These are phyloP conservation scores for Astraeus odoratus DNA, from an alignment of 768 basidiomycete genomes.

Conservation along the genomic window DNA sequence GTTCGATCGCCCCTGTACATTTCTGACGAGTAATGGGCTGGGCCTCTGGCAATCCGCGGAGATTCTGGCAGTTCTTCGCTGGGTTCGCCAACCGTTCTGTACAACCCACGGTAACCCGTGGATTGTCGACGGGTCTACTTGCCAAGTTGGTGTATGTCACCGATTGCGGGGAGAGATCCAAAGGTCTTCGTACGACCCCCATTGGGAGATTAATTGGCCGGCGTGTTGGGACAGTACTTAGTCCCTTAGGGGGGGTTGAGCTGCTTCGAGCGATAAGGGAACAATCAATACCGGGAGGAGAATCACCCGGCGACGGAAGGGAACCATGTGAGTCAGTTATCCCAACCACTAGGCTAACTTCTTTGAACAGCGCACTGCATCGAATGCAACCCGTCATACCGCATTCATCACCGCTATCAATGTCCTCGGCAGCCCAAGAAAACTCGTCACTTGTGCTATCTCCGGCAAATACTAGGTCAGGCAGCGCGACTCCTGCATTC, in stretches of 20 bases:
- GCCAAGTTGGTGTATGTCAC: background rate
- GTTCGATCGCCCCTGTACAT: background rate
- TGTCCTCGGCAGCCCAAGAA: conserved; percentile 11
- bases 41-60: conserved; percentile 13
- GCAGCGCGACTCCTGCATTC: background rate
- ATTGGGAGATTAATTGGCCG: background rate
- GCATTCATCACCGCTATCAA: background rate
- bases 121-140: background rate
- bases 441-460: conserved; percentile 4
- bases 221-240: background rate
- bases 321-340: conserved; percentile 13
- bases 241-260: background rate
- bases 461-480: background rate
- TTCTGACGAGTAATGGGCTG: background rate
- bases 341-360: conserved; percentile 27
- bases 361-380: conserved; percentile 25
- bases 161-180: background rate
- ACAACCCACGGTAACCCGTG: background rate
- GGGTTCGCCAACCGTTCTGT: background rate
- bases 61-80: conserved; percentile 2
- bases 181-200: background rate
- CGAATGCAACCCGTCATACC: conserved; percentile 10
- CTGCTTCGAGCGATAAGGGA: background rate
- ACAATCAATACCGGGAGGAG: background rate
- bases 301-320: conserved; percentile 1